Percentiles rank a stretch among this genome's conserved stretches.
Conservation (phyloP, 345 rosid genomes). For the Dipteronia dyeriana region DNA sequence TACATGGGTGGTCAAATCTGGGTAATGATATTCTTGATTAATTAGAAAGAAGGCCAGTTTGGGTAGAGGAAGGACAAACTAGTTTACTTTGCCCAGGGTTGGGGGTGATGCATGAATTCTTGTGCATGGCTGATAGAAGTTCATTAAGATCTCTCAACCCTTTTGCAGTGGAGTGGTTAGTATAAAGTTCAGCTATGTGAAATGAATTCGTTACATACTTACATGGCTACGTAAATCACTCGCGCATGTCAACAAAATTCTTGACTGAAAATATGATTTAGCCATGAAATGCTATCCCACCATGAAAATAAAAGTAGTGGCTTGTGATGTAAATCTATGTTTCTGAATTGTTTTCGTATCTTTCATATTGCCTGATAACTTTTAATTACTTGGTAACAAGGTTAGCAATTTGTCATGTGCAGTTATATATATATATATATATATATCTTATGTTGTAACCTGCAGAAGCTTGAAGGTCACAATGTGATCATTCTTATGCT, state of each 20-base stretch:
- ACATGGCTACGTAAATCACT: not conserved
- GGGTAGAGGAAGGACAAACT: not conserved
- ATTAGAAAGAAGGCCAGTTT: not conserved
- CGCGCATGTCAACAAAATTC: not conserved
- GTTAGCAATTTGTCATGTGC: not conserved
- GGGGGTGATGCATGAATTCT: not conserved
- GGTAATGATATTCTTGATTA: not conserved
- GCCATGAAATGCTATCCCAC: not conserved
- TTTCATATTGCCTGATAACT: not conserved
- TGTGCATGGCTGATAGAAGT: not conserved
- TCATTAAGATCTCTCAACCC: not conserved
- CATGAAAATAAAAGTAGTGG: not conserved
- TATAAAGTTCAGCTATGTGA: not conserved
- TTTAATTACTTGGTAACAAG: not conserved
- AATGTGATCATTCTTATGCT: conserved; percentile 13
- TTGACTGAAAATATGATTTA: not conserved
- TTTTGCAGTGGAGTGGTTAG: not conserved
- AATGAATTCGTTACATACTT: not conserved
- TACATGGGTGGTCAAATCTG: not conserved
- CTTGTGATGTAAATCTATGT: not conserved
- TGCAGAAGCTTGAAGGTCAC: conserved; percentile 9
- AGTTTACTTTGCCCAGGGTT: not conserved
- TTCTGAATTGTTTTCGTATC: not conserved
- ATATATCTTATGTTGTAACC: not conserved
- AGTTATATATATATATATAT: not conserved